Conservation (phyloP, 176 grass and related monocot species). For the Urochloa ruziziensis region DNA sequence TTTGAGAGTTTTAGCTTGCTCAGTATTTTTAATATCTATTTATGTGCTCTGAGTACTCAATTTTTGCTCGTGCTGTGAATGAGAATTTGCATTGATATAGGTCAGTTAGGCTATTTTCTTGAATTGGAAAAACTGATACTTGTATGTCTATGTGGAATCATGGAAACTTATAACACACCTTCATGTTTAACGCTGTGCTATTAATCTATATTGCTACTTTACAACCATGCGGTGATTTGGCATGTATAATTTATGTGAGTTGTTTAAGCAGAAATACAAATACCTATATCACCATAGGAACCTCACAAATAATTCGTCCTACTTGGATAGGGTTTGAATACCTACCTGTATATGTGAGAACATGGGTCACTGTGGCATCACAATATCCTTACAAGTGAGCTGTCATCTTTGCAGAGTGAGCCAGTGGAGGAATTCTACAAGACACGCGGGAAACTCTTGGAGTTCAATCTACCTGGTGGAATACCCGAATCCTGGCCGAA, state of each 20-base stretch:
- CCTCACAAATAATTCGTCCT: not conserved
- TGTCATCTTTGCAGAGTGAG: conserved; percentile 49
- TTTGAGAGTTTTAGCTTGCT: not conserved
- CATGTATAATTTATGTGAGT: not conserved
- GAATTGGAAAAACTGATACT: not conserved
- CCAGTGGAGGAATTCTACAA: conserved; percentile 92
- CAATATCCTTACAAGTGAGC: not conserved
- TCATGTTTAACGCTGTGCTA: not conserved
- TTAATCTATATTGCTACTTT: not conserved
- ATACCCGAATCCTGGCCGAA: conserved; percentile 84
- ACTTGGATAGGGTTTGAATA: too few relatives aligned
- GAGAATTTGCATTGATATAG: not conserved
- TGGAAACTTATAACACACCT: not conserved
- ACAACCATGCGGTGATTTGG: not conserved
- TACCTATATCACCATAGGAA: not conserved
- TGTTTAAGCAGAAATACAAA: not conserved
- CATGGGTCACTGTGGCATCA: not conserved
- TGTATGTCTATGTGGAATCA: not conserved
- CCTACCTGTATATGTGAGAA: too few relatives aligned
- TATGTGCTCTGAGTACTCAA: not conserved
- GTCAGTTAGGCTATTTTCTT: not conserved
- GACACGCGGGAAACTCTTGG: conserved; percentile 65
- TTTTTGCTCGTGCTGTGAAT: not conserved
- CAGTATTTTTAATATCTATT: not conserved
- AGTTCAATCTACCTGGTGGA: conserved; percentile 90